Base-by-base conservation (phyloP, 495 filamentous ascomycete species). In the Penicillium nucicola region DNA sequence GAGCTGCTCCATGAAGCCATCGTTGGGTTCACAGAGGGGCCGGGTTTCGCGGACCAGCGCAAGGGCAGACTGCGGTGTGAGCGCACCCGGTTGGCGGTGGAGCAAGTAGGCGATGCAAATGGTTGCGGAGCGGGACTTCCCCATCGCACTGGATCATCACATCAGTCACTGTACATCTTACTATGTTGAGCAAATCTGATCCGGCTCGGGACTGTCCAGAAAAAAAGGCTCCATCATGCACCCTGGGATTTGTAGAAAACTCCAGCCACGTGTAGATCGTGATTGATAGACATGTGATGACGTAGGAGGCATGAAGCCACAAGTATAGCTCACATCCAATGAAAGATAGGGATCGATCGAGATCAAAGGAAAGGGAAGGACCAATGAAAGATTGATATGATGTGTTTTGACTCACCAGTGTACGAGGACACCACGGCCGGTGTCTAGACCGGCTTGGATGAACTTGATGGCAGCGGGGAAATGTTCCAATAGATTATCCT, bases 51-150 rank as follows among this genome's bases (percentile, higher is more conserved):
- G 78, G 46, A 98, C 73, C 32, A 83, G 64, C 28, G 67, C 64
- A 37, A 92, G 71, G 7, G 88, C 85, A 42, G 83, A 75, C 32
- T 72, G 58, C 20, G 83, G 82, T 35, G 75, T 81, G 48, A 85
- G 74, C 17, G 62, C 63, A 22, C 63, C 68, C 60, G 56, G 74
- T 45, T 67, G 82, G 40, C 37, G 79, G 71, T 86, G 83, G 61
- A 96, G 85, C 44, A 97, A 74, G 70, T 90, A 96, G 60, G 95
- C 91, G 45, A 93, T 78, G 52, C 90, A 77, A 55, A 90, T 77
- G 37, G 90, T 84, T 53, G 90, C 85, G 18, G 92, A 97, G 42
- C 93, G 88, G 43, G 90, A 96, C 71, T 92, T 92, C 28, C 93
- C 93, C 90, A 96, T 95, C 25, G 90, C 92, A 79, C 93, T 97